Conservation (phyloP, 352 stramenopile genomes). For the Chrysophaeum taylorii region DNA sequence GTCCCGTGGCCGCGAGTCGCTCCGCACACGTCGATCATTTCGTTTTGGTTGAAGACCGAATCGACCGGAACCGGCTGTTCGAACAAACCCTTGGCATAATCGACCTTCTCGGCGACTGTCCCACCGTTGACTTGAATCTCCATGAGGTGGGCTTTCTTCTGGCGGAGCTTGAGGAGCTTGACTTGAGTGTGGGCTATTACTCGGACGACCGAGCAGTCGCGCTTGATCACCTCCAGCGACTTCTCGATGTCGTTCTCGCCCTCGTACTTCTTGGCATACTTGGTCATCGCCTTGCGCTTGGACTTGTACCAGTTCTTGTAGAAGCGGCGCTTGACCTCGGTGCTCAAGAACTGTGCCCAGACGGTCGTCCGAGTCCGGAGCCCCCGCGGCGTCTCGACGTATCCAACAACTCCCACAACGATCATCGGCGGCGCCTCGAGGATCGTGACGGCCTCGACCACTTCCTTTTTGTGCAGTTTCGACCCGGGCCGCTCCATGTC, state of each 20-base stretch:
- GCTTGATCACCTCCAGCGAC: background rate
- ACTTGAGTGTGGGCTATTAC: slow-evolving; percentile 99
- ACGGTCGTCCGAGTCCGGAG: slow-evolving; percentile 97
- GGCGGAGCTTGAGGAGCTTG: slow-evolving; percentile 94
- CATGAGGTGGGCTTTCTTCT: slow-evolving; percentile 99
- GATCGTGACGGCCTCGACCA: slow-evolving; percentile 98
- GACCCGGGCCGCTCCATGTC: slow-evolving; percentile 96
- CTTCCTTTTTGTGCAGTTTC: slow-evolving; percentile 99
- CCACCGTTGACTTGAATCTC: slow-evolving; percentile 99
- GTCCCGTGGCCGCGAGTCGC: slow-evolving; percentile 98
- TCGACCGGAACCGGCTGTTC: slow-evolving; percentile 97
- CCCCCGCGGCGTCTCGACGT: slow-evolving; percentile 97
- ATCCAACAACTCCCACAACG: slow-evolving; percentile 97
- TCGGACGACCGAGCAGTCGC: slow-evolving; percentile 85
- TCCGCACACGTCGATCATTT: slow-evolving; percentile 96
- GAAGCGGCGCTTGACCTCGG: slow-evolving; percentile 97
- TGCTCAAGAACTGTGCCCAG: slow-evolving; percentile 96
- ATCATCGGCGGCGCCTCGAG: slow-evolving; percentile 98
- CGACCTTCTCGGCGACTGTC: slow-evolving; percentile 90
- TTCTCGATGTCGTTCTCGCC: slow-evolving; percentile 51
- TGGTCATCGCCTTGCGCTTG: slow-evolving; percentile 99
- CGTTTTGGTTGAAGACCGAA: slow-evolving; percentile 88
- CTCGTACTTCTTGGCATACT: slow-evolving; percentile 99
- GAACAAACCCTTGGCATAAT: slow-evolving; percentile 97
- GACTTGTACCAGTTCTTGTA: slow-evolving; percentile 99